phyloP scores from a whole-genome alignment of 371 early-diverging fungal genomes.

The Zychaea mexicana region DNA sequence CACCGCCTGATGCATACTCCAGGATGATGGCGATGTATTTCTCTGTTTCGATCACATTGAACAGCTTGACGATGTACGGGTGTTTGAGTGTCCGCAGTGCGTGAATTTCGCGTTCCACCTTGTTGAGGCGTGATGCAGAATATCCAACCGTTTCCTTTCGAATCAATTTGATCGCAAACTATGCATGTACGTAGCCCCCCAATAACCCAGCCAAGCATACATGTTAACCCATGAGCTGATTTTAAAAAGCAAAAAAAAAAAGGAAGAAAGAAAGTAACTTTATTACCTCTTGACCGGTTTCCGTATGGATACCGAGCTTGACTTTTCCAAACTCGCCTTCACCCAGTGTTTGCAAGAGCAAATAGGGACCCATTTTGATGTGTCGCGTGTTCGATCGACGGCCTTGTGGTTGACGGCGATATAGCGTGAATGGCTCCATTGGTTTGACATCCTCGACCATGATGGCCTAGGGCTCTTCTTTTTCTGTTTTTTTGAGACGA shows the following conservation, averaged over 20 bases:
- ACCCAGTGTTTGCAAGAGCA: constrained; percentile 89
- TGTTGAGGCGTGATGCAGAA: constrained; percentile 50
- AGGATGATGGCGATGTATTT: constrained; percentile 70
- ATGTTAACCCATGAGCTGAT: no score
- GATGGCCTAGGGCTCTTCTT: no score
- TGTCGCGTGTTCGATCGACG: constrained; percentile 10
- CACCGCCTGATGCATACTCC: constrained; percentile 69
- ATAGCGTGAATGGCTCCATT: constrained; percentile 28
- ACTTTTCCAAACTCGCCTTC: constrained; percentile 99
- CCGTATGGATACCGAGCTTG: constrained; percentile 89
- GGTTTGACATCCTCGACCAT: background rate
- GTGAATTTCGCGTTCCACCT: constrained; percentile 77
- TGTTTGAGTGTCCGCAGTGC: constrained; percentile 75
- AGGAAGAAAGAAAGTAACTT: background rate
- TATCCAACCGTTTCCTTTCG: constrained; percentile 57
- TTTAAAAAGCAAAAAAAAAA: no score
- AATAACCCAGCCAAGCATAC: no score
- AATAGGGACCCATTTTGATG: constrained; percentile 86
- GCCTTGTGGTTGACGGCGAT: constrained; percentile 26
- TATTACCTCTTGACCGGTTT: constrained; percentile 89
- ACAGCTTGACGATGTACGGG: constrained; percentile 71
- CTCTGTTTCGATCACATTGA: constrained; percentile 77
- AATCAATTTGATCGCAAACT: constrained; percentile 74
- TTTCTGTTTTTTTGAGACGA: no score
- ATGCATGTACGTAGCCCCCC: background rate